Conservation (phyloP, 2,329 filamentous ascomycete genomes). For the Paraphaeosphaeria sporulosa region DNA sequence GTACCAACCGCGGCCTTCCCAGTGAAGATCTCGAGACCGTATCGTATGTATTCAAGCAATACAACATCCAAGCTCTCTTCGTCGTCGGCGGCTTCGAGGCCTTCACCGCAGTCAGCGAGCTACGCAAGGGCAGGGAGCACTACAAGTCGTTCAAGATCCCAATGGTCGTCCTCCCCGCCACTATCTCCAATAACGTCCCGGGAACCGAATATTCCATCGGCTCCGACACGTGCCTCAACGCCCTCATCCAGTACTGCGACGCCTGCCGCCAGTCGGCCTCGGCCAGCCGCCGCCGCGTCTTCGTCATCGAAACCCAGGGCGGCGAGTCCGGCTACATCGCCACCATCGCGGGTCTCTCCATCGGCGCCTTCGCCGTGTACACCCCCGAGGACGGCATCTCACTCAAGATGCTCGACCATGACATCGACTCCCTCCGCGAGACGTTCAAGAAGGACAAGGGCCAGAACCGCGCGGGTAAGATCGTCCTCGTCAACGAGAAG, state of each 20-base stretch:
- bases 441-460: conserved; percentile 87
- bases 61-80: conserved; percentile 90
- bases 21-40: conserved; percentile 85
- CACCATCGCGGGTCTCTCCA: conserved; percentile 86
- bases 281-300: conserved; percentile 89
- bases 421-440: conserved; percentile 87
- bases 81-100: conserved; percentile 95
- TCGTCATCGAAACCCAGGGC: conserved; percentile 97
- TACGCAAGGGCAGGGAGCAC: conserved; percentile 78
- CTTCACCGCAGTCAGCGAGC: conserved; percentile 88
- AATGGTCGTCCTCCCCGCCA: conserved; percentile 89
- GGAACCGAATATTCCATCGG: conserved; percentile 97
- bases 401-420: conserved; percentile 88
- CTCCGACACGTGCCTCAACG: conserved; percentile 95
- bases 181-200: conserved; percentile 97
- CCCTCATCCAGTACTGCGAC: conserved; percentile 93
- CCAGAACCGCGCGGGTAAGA: conserved; percentile 86
- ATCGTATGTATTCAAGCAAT: conserved; percentile 82
- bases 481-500: conserved; percentile 97
- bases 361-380: conserved; percentile 92
- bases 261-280: conserved; percentile 97
- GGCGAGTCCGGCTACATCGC: conserved; percentile 94
- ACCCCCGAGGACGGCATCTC: conserved; percentile 96
- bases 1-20: conserved; percentile 93
- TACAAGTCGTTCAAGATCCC: conserved; percentile 92